Evolutionary conservation across 1,284 basidiomycete genomes (phyloP), one percentile per base, ranked within the genome.

Genomic region (Neotropicomus parvogracilis): DNA sequence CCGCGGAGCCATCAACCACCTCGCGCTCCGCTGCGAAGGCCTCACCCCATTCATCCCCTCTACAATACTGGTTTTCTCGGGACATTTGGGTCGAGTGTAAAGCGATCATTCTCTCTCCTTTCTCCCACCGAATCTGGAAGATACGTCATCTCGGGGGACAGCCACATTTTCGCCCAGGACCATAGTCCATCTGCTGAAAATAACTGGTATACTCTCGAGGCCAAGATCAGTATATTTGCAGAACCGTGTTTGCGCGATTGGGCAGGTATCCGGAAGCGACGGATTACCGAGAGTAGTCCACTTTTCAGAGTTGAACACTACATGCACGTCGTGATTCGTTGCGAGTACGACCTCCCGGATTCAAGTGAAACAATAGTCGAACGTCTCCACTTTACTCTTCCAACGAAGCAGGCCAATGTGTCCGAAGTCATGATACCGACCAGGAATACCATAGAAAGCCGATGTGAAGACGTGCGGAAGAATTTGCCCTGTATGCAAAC

Each of bases 191-290:
- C 50, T 40, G 3, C 44, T 26, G 48, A 60, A 9, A 53, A 57
- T 6, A 73, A 68, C n/a, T 88, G 86, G 85, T 80, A 80, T 62
- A 78, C 77, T 7, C 67, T 89, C 54, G 76, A 83, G 46, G 73
- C 75, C 19, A 62, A 62, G 9, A 62, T 88, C 19, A 79, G 80
- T 0, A 71, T 86, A 54, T 32, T 64, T 36, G 59, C 41, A 36
- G 59, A 42, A 50, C 58, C 54, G 4, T 58, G 63, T 38, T 54
- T 62, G 20, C 55, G 56, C 17, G 71, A 69, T 49, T 83, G 76
- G 78, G 72, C 71, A 21, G 75, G 74, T 28, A 48, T 59, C 27
- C 65, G 63, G 19, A 61, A 54, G 27, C 63, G 84, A 39, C 75
- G 78, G 6, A 71, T 77, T 10, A 74, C 72, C 6, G 64, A 68